A percentile compares a stretch with the other conserved stretches of the same genome.
Evolutionary conservation across 192 early-diverging fungal genomes (phyloP).

Genomic region (Backusella mclennaniae): DNA sequence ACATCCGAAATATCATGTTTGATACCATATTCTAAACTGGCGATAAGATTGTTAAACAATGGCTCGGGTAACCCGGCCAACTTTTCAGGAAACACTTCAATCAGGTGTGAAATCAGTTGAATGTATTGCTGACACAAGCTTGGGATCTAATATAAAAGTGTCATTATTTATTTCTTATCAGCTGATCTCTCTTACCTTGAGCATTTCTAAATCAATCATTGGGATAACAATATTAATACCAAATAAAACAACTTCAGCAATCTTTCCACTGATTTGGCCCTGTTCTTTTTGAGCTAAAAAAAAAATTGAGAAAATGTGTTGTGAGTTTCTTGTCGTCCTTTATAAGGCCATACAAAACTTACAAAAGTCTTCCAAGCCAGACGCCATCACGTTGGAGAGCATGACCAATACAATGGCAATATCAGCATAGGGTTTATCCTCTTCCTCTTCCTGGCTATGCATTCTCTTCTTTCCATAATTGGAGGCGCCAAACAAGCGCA

Average conservation of each 20-base stretch:
- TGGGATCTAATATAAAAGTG: conserved; percentile 45
- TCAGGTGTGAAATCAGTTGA: conserved; percentile 58
- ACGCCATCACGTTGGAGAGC: conserved; percentile 56
- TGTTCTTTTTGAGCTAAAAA: not conserved
- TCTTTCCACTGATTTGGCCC: conserved; percentile 24
- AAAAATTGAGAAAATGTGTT: not conserved
- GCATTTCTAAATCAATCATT: conserved; percentile 69
- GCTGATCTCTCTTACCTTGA: conserved; percentile 47
- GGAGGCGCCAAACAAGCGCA: conserved; percentile 55
- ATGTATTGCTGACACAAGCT: conserved; percentile 64
- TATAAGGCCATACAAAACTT: conserved; percentile 14
- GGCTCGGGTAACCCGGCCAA: conserved; percentile 45
- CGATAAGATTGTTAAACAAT: conserved; percentile 56
- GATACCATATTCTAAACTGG: conserved; percentile 62
- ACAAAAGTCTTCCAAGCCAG: conserved; percentile 56
- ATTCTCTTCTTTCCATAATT: conserved; percentile 50
- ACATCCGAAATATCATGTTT: conserved; percentile 59
- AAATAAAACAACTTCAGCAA: conserved; percentile 68
- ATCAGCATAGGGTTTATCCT: conserved; percentile 67
- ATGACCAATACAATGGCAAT: conserved; percentile 59
- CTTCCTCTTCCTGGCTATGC: conserved; percentile 44
- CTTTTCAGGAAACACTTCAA: conserved; percentile 65
- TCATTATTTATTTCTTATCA: not conserved
- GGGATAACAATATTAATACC: conserved; percentile 70
- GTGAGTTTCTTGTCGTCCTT: not conserved